These are phyloP conservation scores for Nicotiana obtusifolia DNA, from an alignment of 257 asterid species.

Conservation along the genomic window DNA sequence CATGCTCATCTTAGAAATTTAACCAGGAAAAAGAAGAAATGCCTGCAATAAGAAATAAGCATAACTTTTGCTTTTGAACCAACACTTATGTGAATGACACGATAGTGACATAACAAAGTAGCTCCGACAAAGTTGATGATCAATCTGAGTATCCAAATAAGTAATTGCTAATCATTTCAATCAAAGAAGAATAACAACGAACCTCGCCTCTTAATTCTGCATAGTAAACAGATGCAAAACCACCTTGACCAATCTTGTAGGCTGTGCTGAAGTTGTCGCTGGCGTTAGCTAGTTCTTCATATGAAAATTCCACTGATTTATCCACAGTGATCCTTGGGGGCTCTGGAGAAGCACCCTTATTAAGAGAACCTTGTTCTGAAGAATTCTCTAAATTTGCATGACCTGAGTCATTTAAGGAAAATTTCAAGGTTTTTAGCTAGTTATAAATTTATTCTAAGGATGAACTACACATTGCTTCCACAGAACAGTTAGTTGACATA, in stretches of 20 bases:
- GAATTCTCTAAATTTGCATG: constrained; percentile 22
- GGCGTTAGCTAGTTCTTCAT: constrained; percentile 65
- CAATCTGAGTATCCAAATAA: not conserved
- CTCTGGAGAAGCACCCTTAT: constrained; percentile 31
- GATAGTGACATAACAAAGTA: not conserved
- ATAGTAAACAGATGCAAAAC: constrained; percentile 70
- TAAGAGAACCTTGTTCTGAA: constrained; percentile 35
- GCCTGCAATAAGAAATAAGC: not conserved
- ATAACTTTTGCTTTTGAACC: too few relatives aligned
- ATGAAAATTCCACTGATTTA: constrained; percentile 70
- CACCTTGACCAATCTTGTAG: constrained; percentile 83
- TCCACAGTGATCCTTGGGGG: constrained; percentile 62
- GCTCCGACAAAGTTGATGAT: not conserved
- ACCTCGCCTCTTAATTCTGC: constrained; percentile 89
- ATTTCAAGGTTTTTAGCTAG: not conserved
- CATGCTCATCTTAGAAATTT: too few relatives aligned
- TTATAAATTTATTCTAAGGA: not conserved
- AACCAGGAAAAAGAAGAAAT: not conserved
- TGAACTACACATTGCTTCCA: not conserved
- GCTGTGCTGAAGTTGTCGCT: constrained; percentile 48
- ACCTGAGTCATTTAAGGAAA: constrained; percentile 23
- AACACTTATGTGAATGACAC: not conserved
- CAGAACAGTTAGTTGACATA: not conserved
- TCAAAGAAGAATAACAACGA: constrained; percentile 15
- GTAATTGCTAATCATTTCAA: not conserved